Evolutionary conservation across 129 eudicot genomes (phyloP).

Genomic region (Helianthus annuus): HanXRQr2.0-SUNRISE NC_035437.2:111586130-111586629

Average conservation of each 20-base stretch:
- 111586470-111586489: slow-evolving; percentile 78
- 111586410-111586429: too few species aligned
- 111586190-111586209: too few species aligned
- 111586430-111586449: slow-evolving; percentile 50
- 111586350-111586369: too few species aligned
- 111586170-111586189: background rate
- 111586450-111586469: slow-evolving; percentile 29
- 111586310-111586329: too few species aligned
- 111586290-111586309: too few species aligned
- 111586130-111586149: slow-evolving; percentile 55
- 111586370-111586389: too few species aligned
- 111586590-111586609: background rate
- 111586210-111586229: background rate
- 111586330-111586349: too few species aligned
- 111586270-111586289: too few species aligned
- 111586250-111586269: too few species aligned
- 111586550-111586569: slow-evolving; percentile 88
- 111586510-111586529: slow-evolving; percentile 99
- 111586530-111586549: slow-evolving; percentile 90
- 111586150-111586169: slow-evolving; percentile 80
- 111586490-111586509: slow-evolving; percentile 90
- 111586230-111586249: background rate
- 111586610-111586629: slow-evolving; percentile 18
- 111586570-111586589: slow-evolving; percentile 24
- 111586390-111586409: too few species aligned